Evolutionary conservation across 192 early-diverging fungal species (phyloP).

Genomic region (Backusella liffmaniae): DNA sequence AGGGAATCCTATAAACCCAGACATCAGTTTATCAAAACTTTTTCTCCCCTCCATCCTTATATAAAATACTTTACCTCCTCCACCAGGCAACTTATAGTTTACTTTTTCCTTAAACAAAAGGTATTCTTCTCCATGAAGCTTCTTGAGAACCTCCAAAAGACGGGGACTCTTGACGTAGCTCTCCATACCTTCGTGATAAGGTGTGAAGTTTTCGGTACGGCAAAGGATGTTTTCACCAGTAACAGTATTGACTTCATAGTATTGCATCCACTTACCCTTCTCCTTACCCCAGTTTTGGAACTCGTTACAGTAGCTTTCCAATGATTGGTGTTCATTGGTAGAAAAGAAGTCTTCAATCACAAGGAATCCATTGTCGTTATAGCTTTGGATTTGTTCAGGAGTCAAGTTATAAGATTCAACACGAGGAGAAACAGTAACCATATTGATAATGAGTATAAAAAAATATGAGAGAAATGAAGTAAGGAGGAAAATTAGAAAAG

Average conservation of each 20-base stretch:
- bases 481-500: neutral
- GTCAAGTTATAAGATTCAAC: constrained; percentile 38
- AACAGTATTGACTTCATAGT: constrained; percentile 53
- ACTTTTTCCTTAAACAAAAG: constrained; percentile 66
- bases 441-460: neutral
- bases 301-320: constrained; percentile 44
- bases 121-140: constrained; percentile 52
- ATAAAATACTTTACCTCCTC: constrained; percentile 34
- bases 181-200: constrained; percentile 46
- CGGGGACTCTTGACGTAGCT: constrained; percentile 46
- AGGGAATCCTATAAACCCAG: constrained; percentile 38
- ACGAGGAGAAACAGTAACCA: constrained; percentile 18
- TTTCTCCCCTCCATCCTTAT: neutral
- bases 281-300: constrained; percentile 51
- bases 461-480: neutral
- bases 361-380: constrained; percentile 51
- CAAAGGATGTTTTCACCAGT: constrained; percentile 51
- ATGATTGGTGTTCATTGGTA: constrained; percentile 43
- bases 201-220: constrained; percentile 63
- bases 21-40: neutral
- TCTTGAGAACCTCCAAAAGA: constrained; percentile 45
- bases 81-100: constrained; percentile 60
- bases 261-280: constrained; percentile 65
- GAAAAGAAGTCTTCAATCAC: constrained; percentile 54
- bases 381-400: constrained; percentile 47